Conservation (phyloP, 768 basidiomycete species). For the Naematelia encephala region DNA sequence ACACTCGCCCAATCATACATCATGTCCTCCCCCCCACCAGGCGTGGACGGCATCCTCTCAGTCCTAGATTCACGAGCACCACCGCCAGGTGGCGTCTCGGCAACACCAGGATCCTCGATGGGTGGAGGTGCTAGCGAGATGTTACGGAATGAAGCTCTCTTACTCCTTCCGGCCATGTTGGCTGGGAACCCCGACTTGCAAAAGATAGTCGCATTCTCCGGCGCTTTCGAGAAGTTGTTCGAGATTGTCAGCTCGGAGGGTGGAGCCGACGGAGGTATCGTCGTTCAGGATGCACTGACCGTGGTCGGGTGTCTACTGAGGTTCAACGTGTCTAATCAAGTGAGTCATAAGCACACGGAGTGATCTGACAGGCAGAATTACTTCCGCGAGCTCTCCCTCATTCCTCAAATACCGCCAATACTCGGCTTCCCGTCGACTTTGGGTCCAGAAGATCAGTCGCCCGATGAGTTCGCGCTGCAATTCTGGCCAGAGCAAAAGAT, state of each 20-base stretch:
- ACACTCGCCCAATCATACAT: conserved; percentile 85
- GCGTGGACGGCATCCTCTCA: conserved; percentile 59
- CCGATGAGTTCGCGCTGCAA: conserved; percentile 83
- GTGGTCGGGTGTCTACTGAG: conserved; percentile 83
- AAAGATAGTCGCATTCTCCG: conserved; percentile 93
- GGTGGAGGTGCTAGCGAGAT: conserved; percentile 48
- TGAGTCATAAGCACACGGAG: conserved; percentile 45
- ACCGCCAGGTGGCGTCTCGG: conserved; percentile 11
- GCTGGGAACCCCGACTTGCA: conserved; percentile 89
- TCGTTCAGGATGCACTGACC: conserved; percentile 76
- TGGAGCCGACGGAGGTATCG: conserved; percentile 84
- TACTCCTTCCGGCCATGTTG: conserved; percentile 74
- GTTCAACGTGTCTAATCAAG: conserved; percentile 94
- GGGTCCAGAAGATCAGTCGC: conserved; percentile 61
- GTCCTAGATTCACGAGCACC: conserved; percentile 28
- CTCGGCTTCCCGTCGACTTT: conserved; percentile 57
- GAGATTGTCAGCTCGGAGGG: conserved; percentile 81
- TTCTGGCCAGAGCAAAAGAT: conserved; percentile 93
- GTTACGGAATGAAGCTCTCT: conserved; percentile 64
- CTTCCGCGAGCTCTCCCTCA: conserved; percentile 77
- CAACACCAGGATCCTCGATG: conserved; percentile 14
- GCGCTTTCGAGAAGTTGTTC: conserved; percentile 93
- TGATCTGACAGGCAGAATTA: conserved; percentile 66
- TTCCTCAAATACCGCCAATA: conserved; percentile 64
- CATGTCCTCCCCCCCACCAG: conserved; percentile 64